phyloP scores from a whole-genome alignment of 257 asterid species.

The Capsicum rhomboideum region DNA sequence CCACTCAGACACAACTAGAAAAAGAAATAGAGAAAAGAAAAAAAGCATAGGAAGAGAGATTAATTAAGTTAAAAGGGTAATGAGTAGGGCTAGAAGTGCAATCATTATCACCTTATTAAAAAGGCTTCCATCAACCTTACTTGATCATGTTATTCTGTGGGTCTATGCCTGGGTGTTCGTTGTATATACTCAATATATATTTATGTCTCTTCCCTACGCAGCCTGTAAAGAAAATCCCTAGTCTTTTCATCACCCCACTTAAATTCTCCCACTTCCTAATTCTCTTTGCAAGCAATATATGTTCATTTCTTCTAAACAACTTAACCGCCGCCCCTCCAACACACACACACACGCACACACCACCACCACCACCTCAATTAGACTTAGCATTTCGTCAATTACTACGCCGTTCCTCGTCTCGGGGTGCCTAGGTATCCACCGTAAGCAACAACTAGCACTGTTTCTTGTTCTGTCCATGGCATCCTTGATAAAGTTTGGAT shows the following conservation, averaged over 20 bases:
- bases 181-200: background rate
- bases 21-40: background rate
- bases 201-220: background rate
- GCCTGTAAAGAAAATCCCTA: constrained; percentile 1
- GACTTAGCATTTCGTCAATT: no score
- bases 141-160: background rate
- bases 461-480: constrained; percentile 17
- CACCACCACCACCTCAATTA: no score
- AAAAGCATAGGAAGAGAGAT: background rate
- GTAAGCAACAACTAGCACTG: no score
- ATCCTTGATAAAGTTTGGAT: constrained; percentile 19
- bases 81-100: background rate
- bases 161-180: background rate
- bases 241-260: background rate
- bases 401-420: no score
- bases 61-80: background rate
- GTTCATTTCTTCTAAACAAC: background rate
- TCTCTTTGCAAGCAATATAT: background rate
- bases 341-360: no score
- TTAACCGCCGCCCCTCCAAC: background rate
- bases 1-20: background rate
- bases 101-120: background rate
- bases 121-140: background rate
- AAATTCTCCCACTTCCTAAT: background rate
- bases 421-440: no score